Base-by-base conservation (phyloP, 768 basidiomycete species). In the Mycena metata region DNA sequence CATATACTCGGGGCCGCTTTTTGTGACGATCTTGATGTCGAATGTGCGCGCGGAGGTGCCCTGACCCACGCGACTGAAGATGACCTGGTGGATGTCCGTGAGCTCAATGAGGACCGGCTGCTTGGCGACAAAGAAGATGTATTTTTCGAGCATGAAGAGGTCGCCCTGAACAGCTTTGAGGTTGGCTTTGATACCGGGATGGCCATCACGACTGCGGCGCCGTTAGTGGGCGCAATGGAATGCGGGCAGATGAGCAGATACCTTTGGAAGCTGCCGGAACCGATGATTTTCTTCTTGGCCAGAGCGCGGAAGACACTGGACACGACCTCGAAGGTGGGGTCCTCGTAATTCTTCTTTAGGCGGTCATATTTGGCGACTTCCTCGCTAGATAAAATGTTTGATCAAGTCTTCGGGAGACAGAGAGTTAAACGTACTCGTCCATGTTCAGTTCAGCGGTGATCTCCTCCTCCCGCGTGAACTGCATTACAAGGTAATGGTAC, bases 401-500 rank as follows among this genome's bases (percentile, higher is more conserved):
- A 54, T 16, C 69, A 13, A 64, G 46, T 30, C 9, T 49, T 16
- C 57, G 54, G 42, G 23, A 56, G 5, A 41, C 45, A 19, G 45
- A 39, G 17, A 39, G 39, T 15, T 2, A 15, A 45, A 84, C 94
- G 61, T 80, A 96, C 96, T 98, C 96, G 46, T 88, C 83, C 85
- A 99, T 88, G 76, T 97, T 98, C 41, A 99, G 82, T 77, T 98
- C 96, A 7, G 96, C 94, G 26, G 96, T 97, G 69, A 96, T 95
- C 80, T 98, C 96, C 78, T 99, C 98, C 72, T 98, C 97, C 64
- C 94, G 88, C n/a, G 90, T 92, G 80, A 98, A 99, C 74, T 98
- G 96, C 92, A 98, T 96, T 63, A 99, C 97, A 23, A 99, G 83
- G 78, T 98, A 99, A 64, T 97, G 97, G 80, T 99, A 99, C 49